These are phyloP conservation scores for Coccinonectria pachysandricola DNA, from an alignment of 2,329 filamentous ascomycete species.

Conservation along the genomic window DNA sequence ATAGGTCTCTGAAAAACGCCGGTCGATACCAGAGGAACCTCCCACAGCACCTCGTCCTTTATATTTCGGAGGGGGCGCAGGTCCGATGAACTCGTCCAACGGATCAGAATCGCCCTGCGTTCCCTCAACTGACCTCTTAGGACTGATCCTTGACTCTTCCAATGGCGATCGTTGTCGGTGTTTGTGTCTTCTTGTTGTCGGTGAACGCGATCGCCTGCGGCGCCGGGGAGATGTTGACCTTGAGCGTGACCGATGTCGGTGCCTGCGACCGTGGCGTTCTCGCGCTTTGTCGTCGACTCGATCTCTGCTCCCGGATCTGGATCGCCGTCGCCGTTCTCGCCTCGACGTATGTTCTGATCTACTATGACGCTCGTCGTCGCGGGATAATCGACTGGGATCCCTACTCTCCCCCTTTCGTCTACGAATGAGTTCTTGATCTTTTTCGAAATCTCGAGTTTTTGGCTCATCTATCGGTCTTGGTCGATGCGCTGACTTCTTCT, in stretches of 20 bases:
- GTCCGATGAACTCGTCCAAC: slow-evolving; percentile 66
- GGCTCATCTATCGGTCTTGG: slow-evolving; percentile 8
- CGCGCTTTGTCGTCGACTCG: slow-evolving; percentile 7
- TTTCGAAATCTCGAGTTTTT: slow-evolving; percentile 4
- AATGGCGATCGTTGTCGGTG: slow-evolving; percentile 25
- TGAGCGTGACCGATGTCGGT: too few species aligned
- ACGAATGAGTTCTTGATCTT: slow-evolving; percentile 12
- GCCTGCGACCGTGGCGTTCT: slow-evolving; percentile 8
- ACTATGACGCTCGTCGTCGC: slow-evolving; percentile 10
- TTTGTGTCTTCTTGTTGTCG: slow-evolving; percentile 17
- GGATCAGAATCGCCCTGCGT: slow-evolving; percentile 66
- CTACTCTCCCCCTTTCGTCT: slow-evolving; percentile 9
- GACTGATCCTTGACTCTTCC: slow-evolving; percentile 4
- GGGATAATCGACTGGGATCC: slow-evolving; percentile 17
- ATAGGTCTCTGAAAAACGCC: slow-evolving; percentile 62
- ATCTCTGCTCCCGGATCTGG: slow-evolving; percentile 11
- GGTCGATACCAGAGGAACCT: slow-evolving; percentile 60
- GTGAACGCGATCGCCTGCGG: slow-evolving; percentile 23
- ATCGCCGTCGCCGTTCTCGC: slow-evolving; percentile 9
- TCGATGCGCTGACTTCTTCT: too few species aligned
- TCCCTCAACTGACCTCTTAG: too few species aligned
- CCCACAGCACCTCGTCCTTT: slow-evolving; percentile 62
- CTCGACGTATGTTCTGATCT: slow-evolving; percentile 10
- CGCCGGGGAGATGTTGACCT: slow-evolving; percentile 19
- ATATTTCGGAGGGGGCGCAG: slow-evolving; percentile 43